These are phyloP conservation scores for Auriscalpium microsporum DNA, from an alignment of 768 basidiomycete species.

Conservation along the genomic window DNA sequence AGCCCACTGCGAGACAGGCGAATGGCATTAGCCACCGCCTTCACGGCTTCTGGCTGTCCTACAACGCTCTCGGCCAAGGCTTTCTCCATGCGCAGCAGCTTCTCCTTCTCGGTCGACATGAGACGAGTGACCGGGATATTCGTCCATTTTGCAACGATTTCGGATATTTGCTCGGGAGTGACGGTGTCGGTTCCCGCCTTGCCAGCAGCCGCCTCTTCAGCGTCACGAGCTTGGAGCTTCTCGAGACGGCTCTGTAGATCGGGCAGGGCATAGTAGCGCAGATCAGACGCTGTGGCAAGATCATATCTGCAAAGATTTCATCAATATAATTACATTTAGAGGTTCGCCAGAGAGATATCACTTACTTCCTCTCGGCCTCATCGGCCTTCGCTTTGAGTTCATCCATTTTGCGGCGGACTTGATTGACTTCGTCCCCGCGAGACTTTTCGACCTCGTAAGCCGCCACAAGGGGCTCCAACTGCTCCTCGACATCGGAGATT, in stretches of 20 bases:
- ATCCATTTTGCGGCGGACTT: conserved; percentile 74
- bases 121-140: conserved; percentile 83
- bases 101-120: conserved; percentile 86
- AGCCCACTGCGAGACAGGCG: conserved; percentile 90
- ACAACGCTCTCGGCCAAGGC: conserved; percentile 70
- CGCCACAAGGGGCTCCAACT: conserved; percentile 73
- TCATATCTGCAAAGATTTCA: conserved; percentile 28
- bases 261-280: conserved; percentile 88
- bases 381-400: conserved; percentile 87
- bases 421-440: conserved; percentile 71
- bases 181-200: conserved; percentile 58
- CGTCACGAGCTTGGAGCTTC: conserved; percentile 64
- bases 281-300: conserved; percentile 72
- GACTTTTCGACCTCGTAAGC: conserved; percentile 84
- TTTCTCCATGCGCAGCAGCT: conserved; percentile 81
- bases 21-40: conserved; percentile 89
- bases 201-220: conserved; percentile 54
- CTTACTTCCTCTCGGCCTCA: conserved; percentile 79
- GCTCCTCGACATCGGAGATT: conserved; percentile 77
- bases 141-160: conserved; percentile 92
- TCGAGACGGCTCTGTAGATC: conserved; percentile 72
- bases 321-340: conserved; percentile 9
- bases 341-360: not conserved
- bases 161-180: conserved; percentile 84
- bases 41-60: conserved; percentile 86